Conservation (phyloP, 805 yeast species). For the Cyberlindnera mississippiensis region DNA sequence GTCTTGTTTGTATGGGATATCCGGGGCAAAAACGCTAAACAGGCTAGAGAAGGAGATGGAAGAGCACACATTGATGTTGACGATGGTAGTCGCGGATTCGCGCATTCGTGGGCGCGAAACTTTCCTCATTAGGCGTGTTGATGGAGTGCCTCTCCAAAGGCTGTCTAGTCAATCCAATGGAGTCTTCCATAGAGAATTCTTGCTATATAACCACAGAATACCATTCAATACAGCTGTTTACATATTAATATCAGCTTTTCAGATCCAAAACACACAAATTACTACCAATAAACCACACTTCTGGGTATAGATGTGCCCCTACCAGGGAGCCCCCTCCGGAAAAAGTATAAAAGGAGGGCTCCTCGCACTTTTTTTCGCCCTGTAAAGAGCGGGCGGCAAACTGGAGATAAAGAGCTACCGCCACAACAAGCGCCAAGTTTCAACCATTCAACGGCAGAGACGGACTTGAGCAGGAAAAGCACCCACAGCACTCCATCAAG, state of each 20-base stretch:
- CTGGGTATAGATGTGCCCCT: neutral
- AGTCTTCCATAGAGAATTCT: too few species aligned
- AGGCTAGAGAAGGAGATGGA: too few species aligned
- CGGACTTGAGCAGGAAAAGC: too few species aligned
- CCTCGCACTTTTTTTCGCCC: slow-evolving; percentile 13
- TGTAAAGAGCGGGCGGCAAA: neutral
- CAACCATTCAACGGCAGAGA: too few species aligned
- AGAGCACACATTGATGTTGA: too few species aligned
- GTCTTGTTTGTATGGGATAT: too few species aligned
- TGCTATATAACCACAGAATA: too few species aligned
- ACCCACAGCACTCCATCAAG: too few species aligned
- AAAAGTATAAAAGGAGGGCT: slow-evolving; percentile 13
- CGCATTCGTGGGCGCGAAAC: neutral
- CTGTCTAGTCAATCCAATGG: too few species aligned
- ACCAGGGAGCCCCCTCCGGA: neutral
- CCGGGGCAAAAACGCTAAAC: too few species aligned
- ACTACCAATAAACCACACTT: neutral
- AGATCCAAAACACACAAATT: neutral
- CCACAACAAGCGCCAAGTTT: neutral
- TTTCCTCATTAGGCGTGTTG: neutral
- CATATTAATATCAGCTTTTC: neutral
- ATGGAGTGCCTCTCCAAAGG: neutral
- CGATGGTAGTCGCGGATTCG: too few species aligned
- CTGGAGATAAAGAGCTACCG: neutral
- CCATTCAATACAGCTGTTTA: too few species aligned